These are phyloP conservation scores for Cladosporium phlei DNA, from an alignment of 2,329 filamentous ascomycete species.

Conservation along the genomic window DNA sequence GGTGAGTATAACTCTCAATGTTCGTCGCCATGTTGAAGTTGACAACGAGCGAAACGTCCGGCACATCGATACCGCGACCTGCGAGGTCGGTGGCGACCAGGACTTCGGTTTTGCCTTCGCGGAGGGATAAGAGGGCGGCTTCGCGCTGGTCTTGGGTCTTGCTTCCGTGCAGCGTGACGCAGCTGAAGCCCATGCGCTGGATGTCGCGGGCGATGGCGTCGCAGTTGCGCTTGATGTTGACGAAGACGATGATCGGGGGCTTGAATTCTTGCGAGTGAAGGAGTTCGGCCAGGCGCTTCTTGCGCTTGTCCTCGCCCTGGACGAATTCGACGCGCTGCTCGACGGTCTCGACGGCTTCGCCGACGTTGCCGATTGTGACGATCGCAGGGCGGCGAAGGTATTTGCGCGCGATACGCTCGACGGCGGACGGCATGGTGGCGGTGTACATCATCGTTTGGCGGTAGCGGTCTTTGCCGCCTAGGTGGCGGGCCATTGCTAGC, in stretches of 20 bases:
- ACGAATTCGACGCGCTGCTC: conserved; percentile 95
- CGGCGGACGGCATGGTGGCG: conserved; percentile 88
- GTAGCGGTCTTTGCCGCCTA: conserved; percentile 74
- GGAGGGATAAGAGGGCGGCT: conserved; percentile 79
- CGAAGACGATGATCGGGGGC: conserved; percentile 95
- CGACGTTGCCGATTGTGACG: conserved; percentile 88
- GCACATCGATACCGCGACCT: conserved; percentile 94
- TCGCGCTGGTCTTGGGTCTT: conserved; percentile 99
- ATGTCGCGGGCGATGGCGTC: conserved; percentile 92
- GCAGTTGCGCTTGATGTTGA: conserved; percentile 99
- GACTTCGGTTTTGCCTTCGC: conserved; percentile 74
- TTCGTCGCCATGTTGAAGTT: conserved; percentile 98
- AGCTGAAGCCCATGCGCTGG: conserved; percentile 85
- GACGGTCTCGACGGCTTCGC: conserved; percentile 95
- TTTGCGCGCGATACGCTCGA: conserved; percentile 95
- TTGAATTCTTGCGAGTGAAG: conserved; percentile 73
- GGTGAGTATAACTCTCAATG: conserved; percentile 94
- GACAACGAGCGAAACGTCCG: conserved; percentile 86
- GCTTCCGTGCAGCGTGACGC: conserved; percentile 86
- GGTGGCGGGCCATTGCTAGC: conserved; percentile 73
- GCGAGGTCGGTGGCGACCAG: conserved; percentile 94
- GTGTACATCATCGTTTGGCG: conserved; percentile 99
- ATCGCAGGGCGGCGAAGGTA: conserved; percentile 90
- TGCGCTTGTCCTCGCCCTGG: conserved; percentile 85
- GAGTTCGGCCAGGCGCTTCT: conserved; percentile 92